Base-by-base conservation (phyloP, 352 stramenopile species). In the Globisporangium iwayamae region DNA sequence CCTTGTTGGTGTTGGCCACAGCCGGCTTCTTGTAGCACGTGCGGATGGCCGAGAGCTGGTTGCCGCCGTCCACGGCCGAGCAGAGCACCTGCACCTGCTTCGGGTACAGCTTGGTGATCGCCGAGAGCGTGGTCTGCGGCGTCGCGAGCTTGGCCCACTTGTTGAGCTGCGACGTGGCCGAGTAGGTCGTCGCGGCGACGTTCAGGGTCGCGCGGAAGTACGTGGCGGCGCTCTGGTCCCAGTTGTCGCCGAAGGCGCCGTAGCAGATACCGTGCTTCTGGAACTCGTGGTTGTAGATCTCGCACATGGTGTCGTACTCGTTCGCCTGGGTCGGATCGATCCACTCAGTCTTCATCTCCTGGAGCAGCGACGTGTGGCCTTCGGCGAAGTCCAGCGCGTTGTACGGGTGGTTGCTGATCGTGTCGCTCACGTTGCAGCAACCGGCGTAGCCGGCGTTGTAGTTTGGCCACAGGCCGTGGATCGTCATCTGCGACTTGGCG, bases 221-320 rank as follows among this genome's bases (percentile, higher is more conserved):
- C 60, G 77, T 83, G 28, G 82, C 78, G 0, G 84, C 78, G 4
- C 78, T 78, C 41, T 75, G 71, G 65, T 90, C 76, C 28, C 77
- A 80, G 68, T 93, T 74, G 20, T 73, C 71, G 2, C 69, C 83
- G 30, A 78, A 76, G 0, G 84, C 82, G 79, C 72, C 90, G 66
- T 87, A 94, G 75, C 85, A 94, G 55, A 92, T 67, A 34, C 85
- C 83, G 67, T 94, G 85, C 71, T 94, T 94, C 73, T 94, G 85
- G 73, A 94, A 93, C 73, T 93, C 83, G 70, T 94, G 83, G 72
- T 94, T 89, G 81, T 93, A 94, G 41, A 91, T 75, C 58, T 91
- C 81, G 55, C 85, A 93, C 3, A 93, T 71, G 66, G 79, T 70
- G 69, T 91, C 75, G 68, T 86, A 81, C n/a, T 75, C 72, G 39